Evolutionary conservation across 2,329 filamentous ascomycete genomes (phyloP), one percentile per base, ranked within the genome.

Genomic region (Talaromyces marneffei): DNA sequence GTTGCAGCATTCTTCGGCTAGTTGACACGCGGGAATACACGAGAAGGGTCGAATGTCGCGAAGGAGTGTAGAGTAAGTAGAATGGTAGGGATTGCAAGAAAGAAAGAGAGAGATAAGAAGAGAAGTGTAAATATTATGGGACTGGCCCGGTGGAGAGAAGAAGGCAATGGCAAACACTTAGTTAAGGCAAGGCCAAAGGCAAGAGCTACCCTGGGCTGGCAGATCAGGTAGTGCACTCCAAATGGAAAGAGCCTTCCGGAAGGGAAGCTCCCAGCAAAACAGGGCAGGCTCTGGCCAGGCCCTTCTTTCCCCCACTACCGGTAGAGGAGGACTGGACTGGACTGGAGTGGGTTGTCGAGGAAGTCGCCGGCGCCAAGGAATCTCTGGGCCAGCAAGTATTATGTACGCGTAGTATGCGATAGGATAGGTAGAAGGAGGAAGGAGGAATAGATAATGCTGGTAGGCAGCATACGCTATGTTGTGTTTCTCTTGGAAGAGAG

Each of bases 201-300:
- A 53, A 20, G 50, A 23, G 40, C 40, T 44, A 54, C 31, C 33
- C 27, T 31, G 46, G 46, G 31, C 12, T 8, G 12, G 16, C 14
- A 20, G 35, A n/a, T 18, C 37, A 20, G 9, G 33, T 37, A n/a
- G n/a, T n/a, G 33, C 3, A 35, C 4, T 31, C 4, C 16, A 18
- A 12, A 44, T 18, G 46, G 42, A 48, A 57, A 25, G 29, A 25
- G 56, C 42, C 39, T 46, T 46, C 35, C 42, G 56, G 31, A 58
- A 27, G 42, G 54, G 35, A 46, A 33, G 20, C 56, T 57, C 39
- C 39, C 27, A 52, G 55, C 55, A 44, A 46, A 58, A 58, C 56
- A 58, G 42, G 56, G 56, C 56, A 58, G 56, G 56, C 42, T 40
- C 31, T 58, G 56, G 56, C 42, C 56, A 39, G 56, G 25, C 56